Base-by-base conservation (phyloP, 2,329 filamentous ascomycete genomes). In the Epicoccum sorghinum region DNA sequence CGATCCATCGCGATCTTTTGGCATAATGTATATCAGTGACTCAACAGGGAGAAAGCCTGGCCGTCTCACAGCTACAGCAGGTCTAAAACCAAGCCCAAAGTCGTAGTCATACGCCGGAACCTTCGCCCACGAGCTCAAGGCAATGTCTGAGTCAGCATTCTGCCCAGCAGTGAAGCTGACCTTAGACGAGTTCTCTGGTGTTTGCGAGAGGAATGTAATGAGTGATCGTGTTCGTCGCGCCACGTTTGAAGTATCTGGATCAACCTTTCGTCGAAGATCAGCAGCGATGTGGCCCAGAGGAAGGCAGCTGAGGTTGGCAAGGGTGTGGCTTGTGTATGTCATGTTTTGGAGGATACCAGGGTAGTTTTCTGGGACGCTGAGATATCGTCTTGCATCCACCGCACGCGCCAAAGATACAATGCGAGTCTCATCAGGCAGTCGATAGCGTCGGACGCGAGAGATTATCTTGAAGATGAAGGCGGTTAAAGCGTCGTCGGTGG, bases 41-140 rank as follows among this genome's bases (percentile, higher is more conserved):
- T 83, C 81, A 3, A 79, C 58, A 0, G 78, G 74, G 0, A 64
- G 62, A 51, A 84, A 83, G 0, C 61, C 53, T 3, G 82, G 83
- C 42, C 82, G 69, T 0, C 82, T 68, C 22, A 84, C 82, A 0
- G 72, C 73, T 49, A 76, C 76, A 0, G 82, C 79, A 14, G 59
- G 71, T 0, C 82, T 82, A 3, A 85, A 58, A 0, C 76, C 77
- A 1, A 78, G 58, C 0, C 73, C 72, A 50, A 86, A 85, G 39
- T 83, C 79, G 5, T 79, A 67, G 0, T 75, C 67, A 57, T 80
- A 81, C 13, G 70, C 73, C 4, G 76, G 67, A 3, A 81, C 64
- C 46, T 81, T 80, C 0, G 77, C 76, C 83, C 82, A 86, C 0
- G 82, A 85, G 52, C 80, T 84, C 5, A 86, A 55, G 73, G 80